A percentile compares a stretch with the other conserved stretches of the same genome.
Evolutionary conservation across 2,329 filamentous ascomycete species (phyloP).

Genomic region (Thermochaetoides dissita): DNA sequence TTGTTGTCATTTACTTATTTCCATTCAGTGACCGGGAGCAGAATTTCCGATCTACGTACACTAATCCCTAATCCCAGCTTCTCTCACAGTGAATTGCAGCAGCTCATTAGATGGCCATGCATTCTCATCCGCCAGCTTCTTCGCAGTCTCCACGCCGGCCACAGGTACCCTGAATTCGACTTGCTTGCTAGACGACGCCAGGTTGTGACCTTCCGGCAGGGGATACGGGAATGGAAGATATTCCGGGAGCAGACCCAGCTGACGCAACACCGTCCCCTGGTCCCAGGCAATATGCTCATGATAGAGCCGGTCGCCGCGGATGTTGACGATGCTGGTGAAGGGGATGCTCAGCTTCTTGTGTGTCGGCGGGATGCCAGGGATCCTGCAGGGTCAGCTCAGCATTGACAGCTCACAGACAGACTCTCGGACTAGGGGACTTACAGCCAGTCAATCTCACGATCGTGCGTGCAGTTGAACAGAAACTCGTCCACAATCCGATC

Average conservation of each 20-base stretch:
- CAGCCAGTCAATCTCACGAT: constrained; percentile 54
- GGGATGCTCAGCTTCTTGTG: constrained; percentile 41
- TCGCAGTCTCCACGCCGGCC: constrained; percentile 39
- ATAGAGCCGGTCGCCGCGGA: constrained; percentile 53
- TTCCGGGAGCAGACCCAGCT: constrained; percentile 49
- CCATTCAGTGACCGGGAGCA: too few species aligned
- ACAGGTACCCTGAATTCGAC: constrained; percentile 49
- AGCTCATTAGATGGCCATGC: constrained; percentile 42
- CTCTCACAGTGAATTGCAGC: constrained; percentile 24
- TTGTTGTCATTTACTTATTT: too few species aligned
- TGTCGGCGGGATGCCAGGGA: constrained; percentile 47
- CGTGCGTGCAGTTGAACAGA: constrained; percentile 50
- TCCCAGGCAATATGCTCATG: constrained; percentile 64
- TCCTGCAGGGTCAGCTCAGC: constrained; percentile 20
- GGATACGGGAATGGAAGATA: constrained; percentile 50
- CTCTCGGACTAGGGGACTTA: constrained; percentile 24
- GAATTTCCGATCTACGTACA: too few species aligned
- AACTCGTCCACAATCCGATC: constrained; percentile 63
- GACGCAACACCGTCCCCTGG: constrained; percentile 46
- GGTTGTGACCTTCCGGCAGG: constrained; percentile 21
- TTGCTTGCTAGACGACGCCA: constrained; percentile 19
- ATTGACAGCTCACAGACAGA: not conserved
- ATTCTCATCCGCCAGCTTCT: constrained; percentile 34
- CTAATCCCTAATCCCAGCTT: constrained; percentile 4
- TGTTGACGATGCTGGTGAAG: constrained; percentile 50